A percentile compares a stretch with the other conserved stretches of the same genome.
phyloP scores from a whole-genome alignment of 352 stramenopile genomes.

The Lagenidium sp. region DNA sequence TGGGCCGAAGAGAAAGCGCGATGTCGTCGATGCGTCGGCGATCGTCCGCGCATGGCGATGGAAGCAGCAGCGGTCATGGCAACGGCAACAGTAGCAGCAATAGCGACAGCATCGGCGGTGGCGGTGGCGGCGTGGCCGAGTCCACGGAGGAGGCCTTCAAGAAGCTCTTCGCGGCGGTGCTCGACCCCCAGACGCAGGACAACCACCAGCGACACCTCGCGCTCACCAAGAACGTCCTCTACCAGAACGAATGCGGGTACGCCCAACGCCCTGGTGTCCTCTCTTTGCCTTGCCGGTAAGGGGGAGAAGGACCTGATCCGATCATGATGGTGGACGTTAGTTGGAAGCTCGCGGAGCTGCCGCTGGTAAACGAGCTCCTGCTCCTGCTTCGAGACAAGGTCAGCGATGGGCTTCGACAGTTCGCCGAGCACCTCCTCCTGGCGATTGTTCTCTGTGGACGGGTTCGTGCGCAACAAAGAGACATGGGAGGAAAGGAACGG shows the following conservation, averaged over 20 bases:
- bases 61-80: too few species aligned
- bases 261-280: neutral
- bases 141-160: conserved; percentile 33
- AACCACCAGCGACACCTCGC: conserved; percentile 63
- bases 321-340: too few species aligned
- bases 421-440: conserved; percentile 26
- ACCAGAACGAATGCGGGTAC: conserved; percentile 60
- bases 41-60: neutral
- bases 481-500: too few species aligned
- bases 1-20: too few species aligned
- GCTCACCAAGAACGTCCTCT: conserved; percentile 69
- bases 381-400: conserved; percentile 48
- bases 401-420: conserved; percentile 26
- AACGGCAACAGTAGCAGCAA: neutral
- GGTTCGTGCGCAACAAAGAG: too few species aligned
- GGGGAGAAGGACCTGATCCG: too few species aligned
- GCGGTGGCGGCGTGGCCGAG: too few species aligned
- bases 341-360: conserved; percentile 61
- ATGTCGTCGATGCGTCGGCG: conserved; percentile 1
- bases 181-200: conserved; percentile 51
- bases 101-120: neutral
- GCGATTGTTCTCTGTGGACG: conserved; percentile 31
- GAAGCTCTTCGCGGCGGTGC: conserved; percentile 55
- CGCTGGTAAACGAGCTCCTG: conserved; percentile 51
- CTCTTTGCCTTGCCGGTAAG: too few species aligned